Evolutionary conservation across 345 rosid species (phyloP).

Genomic region (Brassica incana): DNA sequence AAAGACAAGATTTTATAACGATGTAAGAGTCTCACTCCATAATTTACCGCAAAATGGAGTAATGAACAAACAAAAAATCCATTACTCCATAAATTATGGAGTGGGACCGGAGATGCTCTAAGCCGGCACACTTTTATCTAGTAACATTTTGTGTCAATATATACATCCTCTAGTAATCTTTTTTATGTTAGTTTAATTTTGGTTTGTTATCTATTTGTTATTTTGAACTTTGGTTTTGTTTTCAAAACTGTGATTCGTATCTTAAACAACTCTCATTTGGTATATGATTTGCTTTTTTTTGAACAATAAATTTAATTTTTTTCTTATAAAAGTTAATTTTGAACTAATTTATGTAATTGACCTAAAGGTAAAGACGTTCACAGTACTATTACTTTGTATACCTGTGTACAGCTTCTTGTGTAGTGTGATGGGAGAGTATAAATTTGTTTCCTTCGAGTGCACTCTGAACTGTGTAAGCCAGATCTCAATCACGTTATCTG

Average conservation of each 20-base stretch:
- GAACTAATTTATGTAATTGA: background rate
- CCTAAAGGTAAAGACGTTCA: background rate
- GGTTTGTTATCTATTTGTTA: background rate
- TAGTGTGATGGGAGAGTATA: background rate
- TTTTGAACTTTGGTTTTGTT: background rate
- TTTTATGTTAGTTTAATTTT: background rate
- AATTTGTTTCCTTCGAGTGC: background rate
- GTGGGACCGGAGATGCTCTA: background rate
- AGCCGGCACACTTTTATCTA: background rate
- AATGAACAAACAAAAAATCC: too few species aligned
- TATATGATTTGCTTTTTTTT: background rate
- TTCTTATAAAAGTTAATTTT: background rate
- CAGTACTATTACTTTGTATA: background rate
- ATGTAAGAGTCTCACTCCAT: background rate
- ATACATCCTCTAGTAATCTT: background rate
- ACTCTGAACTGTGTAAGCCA: background rate
- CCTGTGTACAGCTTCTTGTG: background rate
- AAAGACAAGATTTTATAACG: background rate
- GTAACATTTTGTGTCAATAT: background rate
- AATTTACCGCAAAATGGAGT: too few species aligned
- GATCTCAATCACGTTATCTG: background rate
- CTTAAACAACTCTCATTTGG: background rate
- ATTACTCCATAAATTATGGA: too few species aligned
- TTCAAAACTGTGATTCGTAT: background rate
- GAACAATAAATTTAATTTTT: background rate